Evolutionary conservation across 2,329 filamentous ascomycete genomes (phyloP), one percentile per base, ranked within the genome.

Genomic region (Aspergillus flavus): DNA sequence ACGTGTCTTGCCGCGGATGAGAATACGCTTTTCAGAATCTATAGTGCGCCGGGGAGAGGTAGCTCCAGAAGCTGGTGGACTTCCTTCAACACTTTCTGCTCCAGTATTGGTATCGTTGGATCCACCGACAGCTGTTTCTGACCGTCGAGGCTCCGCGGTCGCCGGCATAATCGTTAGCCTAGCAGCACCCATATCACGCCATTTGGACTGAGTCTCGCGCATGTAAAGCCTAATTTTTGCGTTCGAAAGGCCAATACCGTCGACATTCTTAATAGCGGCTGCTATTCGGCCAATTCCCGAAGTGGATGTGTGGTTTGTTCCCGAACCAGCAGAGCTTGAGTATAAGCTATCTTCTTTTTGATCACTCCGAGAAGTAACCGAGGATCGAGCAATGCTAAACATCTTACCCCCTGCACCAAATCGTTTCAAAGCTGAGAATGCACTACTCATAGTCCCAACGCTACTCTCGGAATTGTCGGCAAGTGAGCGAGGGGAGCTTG

Each of bases 131-230:
- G 76, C 70, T 16, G 75, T 76, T 11, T 72, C 71, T 1, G 76
- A 73, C 11, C 68, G 72, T 21, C 76, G 73, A 39, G 74, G 55
- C 12, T 72, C 72, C 1, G 75, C 68, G 4, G 76, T 41, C 79
- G 86, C 58, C 84, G 89, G 87, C 75, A 93, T 88, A 71, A 99
- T 93, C 19, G 91, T 92, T 64, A 99, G 81, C 43, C 88, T 85
- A 64, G 93, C 96, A 69, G 92, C 89, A 67, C 95, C 94, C 81
- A 94, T 89, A 75, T 98, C 94, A 65, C 93, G 89, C 95, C 95
- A 99, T 75, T 94, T 94, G 57, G 88, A 88, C 14, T 87, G 83
- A 11, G 82, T 82, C 64, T 93, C 90, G 57, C 94, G 89, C 56
- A 92, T 84, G 76, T 98, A 97, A 14, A 98, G 86, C 41, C 93